These are phyloP conservation scores for Dentipellis fragilis DNA, from an alignment of 768 basidiomycete genomes.

Conservation along the genomic window DNA sequence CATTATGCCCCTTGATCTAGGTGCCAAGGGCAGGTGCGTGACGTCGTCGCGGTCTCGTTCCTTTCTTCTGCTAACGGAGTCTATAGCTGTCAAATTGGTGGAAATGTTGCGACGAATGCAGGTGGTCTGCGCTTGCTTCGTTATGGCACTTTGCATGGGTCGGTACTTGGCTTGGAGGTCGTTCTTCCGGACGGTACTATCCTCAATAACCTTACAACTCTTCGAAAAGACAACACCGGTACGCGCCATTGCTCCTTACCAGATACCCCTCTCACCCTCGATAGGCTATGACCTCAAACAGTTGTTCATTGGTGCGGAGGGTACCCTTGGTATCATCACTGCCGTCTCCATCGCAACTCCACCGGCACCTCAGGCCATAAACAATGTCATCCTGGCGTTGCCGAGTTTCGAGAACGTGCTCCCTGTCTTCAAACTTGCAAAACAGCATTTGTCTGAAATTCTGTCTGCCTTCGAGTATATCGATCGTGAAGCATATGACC, in stretches of 20 bases:
- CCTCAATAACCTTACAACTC: slow-evolving; percentile 76
- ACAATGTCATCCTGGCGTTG: slow-evolving; percentile 86
- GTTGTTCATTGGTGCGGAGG: slow-evolving; percentile 95
- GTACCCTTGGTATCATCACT: slow-evolving; percentile 92
- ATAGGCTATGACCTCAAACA: slow-evolving; percentile 93
- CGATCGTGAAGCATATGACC: slow-evolving; percentile 75
- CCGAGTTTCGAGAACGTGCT: slow-evolving; percentile 82
- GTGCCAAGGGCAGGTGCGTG: slow-evolving; percentile 84
- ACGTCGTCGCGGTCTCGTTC: background rate
- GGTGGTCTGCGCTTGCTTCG: slow-evolving; percentile 91
- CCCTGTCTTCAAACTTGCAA: slow-evolving; percentile 74
- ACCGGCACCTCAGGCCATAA: slow-evolving; percentile 69
- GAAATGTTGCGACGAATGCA: slow-evolving; percentile 94
- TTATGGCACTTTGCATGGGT: slow-evolving; percentile 92
- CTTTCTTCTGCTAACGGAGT: background rate
- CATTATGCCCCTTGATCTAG: slow-evolving; percentile 94
- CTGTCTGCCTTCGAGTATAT: slow-evolving; percentile 97
- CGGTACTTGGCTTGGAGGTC: slow-evolving; percentile 90
- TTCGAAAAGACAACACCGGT: slow-evolving; percentile 98
- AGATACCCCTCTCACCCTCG: slow-evolving; percentile 18
- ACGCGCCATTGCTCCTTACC: slow-evolving; percentile 11
- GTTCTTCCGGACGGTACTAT: slow-evolving; percentile 92
- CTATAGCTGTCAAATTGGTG: slow-evolving; percentile 89
- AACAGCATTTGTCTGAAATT: slow-evolving; percentile 82
- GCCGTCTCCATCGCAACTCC: slow-evolving; percentile 92